Conservation (phyloP, 768 basidiomycete genomes). For the Lactarius trivialis region DNA sequence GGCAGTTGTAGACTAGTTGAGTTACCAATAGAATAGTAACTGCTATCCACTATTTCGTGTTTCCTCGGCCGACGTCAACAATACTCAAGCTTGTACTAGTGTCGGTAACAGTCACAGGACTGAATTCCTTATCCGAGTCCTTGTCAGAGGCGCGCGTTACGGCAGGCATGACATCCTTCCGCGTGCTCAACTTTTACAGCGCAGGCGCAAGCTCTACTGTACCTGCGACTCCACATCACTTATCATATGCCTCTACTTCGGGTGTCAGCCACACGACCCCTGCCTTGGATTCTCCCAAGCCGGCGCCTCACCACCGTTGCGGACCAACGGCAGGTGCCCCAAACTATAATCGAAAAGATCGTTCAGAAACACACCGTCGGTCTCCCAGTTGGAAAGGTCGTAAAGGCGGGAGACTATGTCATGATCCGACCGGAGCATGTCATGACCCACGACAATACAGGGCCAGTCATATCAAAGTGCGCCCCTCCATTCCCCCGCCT, state of each 20-base stretch:
- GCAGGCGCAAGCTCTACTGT: neutral
- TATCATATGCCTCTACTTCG: conserved; percentile 5
- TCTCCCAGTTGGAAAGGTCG: conserved; percentile 66
- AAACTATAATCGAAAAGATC: conserved; percentile 95
- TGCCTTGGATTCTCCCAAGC: neutral
- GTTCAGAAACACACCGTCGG: conserved; percentile 97
- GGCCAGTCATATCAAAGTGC: conserved; percentile 95
- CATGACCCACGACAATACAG: conserved; percentile 98
- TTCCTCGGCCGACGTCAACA: neutral
- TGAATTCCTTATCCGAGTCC: neutral
- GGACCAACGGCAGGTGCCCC: conserved; percentile 41
- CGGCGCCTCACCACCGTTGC: conserved; percentile 26
- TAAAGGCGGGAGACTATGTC: conserved; percentile 96
- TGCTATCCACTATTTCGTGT: neutral
- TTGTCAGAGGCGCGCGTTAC: neutral
- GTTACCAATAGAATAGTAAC: too few species aligned
- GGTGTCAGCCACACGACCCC: neutral
- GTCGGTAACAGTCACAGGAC: neutral
- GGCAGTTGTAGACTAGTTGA: neutral
- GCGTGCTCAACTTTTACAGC: neutral
- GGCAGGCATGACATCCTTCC: neutral
- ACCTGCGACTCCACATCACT: neutral
- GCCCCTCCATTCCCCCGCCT: conserved; percentile 24
- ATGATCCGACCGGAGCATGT: conserved; percentile 99
- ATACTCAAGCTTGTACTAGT: neutral